phyloP scores from a whole-genome alignment of 1,284 basidiomycete genomes.

The Acaromyces ingoldii region DNA sequence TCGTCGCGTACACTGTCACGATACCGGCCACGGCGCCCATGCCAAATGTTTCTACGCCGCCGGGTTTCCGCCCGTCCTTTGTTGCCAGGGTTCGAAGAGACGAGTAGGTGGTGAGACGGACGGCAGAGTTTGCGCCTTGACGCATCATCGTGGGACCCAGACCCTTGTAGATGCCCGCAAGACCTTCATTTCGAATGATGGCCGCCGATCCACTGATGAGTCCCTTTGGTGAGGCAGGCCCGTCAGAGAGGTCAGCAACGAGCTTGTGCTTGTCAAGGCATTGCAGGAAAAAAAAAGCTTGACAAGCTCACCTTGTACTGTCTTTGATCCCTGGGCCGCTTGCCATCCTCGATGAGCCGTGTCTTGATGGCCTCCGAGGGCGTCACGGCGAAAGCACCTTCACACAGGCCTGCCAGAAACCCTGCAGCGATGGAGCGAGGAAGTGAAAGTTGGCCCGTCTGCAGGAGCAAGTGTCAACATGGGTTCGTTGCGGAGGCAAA shows the following conservation, averaged over 20 bases:
- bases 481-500: conserved; percentile 14
- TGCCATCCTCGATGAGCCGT: conserved; percentile 88
- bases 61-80: conserved; percentile 55
- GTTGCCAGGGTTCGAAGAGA: conserved; percentile 62
- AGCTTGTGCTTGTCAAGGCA: too few relatives aligned
- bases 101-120: conserved; percentile 86
- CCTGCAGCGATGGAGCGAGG: conserved; percentile 61
- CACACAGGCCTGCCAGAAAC: conserved; percentile 83
- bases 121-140: conserved; percentile 92
- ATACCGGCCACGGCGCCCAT: conserved; percentile 86
- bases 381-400: conserved; percentile 88
- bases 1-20: conserved; percentile 77
- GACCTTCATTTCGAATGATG: conserved; percentile 78
- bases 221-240: conserved; percentile 57
- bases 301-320: conserved; percentile 17
- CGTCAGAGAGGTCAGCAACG: not conserved
- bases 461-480: not conserved
- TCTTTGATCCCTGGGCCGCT: conserved; percentile 73
- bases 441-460: conserved; percentile 13
- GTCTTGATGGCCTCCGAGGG: conserved; percentile 99
- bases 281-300: conserved; percentile 6
- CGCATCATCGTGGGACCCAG: conserved; percentile 90
- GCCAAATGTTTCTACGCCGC: conserved; percentile 73
- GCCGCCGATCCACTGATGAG: conserved; percentile 75
- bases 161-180: conserved; percentile 73